Evolutionary conservation across 345 rosid species (phyloP).

Genomic region (Turritis glabra): DNA sequence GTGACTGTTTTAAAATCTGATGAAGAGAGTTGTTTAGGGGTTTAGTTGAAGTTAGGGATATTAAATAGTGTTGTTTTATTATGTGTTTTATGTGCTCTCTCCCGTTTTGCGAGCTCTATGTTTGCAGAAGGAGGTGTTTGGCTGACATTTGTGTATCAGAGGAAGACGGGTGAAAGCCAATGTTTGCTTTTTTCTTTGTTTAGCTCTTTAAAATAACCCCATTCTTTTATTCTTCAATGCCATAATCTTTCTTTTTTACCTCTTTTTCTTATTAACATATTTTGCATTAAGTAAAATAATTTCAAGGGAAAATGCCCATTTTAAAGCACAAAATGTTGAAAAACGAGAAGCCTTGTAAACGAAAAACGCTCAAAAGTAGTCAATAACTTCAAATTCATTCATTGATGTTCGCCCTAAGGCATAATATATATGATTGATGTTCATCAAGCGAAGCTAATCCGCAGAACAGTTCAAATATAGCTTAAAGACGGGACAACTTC

Average conservation of each 20-base stretch:
- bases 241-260: background rate
- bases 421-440: background rate
- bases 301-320: no score
- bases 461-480: background rate
- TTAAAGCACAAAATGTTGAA: no score
- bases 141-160: conserved; percentile 25
- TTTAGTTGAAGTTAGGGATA: conserved; percentile 28
- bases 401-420: background rate
- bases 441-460: background rate
- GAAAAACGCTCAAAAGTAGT: no score
- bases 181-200: background rate
- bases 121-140: conserved; percentile 25
- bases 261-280: background rate
- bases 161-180: conserved; percentile 29
- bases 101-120: conserved; percentile 13
- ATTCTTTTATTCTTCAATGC: conserved; percentile 30
- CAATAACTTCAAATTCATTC: background rate
- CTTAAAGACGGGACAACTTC: background rate
- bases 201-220: conserved; percentile 15
- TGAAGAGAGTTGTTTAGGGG: conserved; percentile 33
- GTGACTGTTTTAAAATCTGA: conserved; percentile 25
- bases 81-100: conserved; percentile 17
- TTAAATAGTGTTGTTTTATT: conserved; percentile 22
- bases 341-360: no score
- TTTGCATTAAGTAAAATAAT: background rate